These are phyloP conservation scores for Globisporangium paroecandrum DNA, from an alignment of 352 stramenopile species.

Conservation along the genomic window DNA sequence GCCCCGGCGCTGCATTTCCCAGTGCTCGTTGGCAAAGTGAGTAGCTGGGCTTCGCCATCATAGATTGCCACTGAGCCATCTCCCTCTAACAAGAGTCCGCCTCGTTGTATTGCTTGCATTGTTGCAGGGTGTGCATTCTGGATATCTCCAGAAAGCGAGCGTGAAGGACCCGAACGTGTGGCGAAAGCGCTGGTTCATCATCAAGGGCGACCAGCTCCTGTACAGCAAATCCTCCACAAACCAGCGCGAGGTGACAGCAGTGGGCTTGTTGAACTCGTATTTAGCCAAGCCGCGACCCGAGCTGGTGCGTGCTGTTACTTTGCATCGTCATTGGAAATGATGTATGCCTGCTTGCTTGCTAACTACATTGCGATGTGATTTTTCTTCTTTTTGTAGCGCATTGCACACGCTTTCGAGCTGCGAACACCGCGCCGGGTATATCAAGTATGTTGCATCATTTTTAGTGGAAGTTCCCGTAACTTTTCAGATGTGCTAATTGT, in stretches of 20 bases:
- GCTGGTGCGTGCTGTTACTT: conserved; percentile 33
- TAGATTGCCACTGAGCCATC: neutral
- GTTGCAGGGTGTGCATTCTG: conserved; percentile 61
- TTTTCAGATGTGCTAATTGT: neutral
- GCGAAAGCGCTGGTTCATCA: conserved; percentile 84
- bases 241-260: conserved; percentile 76
- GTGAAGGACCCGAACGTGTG: conserved; percentile 75
- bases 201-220: conserved; percentile 81
- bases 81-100: neutral
- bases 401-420: conserved; percentile 76
- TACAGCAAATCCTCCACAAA: conserved; percentile 86
- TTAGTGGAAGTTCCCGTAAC: neutral
- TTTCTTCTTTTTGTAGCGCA: conserved; percentile 31
- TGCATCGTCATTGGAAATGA: neutral
- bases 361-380: neutral
- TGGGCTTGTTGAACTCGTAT: conserved; percentile 72
- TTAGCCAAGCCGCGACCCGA: conserved; percentile 74
- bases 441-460: conserved; percentile 30
- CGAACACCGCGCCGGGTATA: conserved; percentile 71
- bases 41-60: conserved; percentile 1
- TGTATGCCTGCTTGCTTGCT: neutral
- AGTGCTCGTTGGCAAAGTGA: conserved; percentile 67
- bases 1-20: conserved; percentile 59
- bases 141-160: conserved; percentile 81
- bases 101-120: neutral